Evolutionary conservation across 2,329 filamentous ascomycete species (phyloP).

Genomic region (Colletotrichum sp.): DNA sequence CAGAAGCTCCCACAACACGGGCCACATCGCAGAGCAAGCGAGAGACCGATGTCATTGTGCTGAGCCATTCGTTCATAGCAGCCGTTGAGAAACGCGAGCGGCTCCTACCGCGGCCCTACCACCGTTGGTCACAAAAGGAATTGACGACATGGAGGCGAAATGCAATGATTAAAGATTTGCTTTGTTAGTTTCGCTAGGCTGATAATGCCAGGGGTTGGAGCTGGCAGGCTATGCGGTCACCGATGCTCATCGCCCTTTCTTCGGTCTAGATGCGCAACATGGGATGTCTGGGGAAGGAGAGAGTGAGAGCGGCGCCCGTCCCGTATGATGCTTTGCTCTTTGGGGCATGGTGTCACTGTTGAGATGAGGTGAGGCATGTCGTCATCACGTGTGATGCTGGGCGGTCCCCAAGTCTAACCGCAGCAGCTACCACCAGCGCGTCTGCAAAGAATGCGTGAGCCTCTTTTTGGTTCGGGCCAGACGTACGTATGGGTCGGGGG

Average conservation of each 20-base stretch:
- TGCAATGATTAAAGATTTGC: neutral
- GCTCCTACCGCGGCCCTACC: neutral
- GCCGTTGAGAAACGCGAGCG: neutral
- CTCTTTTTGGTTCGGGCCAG: neutral
- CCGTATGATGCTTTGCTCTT: neutral
- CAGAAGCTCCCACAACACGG: neutral
- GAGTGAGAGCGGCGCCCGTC: neutral
- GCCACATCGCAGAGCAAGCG: neutral
- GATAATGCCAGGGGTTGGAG: neutral
- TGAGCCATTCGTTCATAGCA: neutral
- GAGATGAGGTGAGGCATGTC: slow-evolving; percentile 19
- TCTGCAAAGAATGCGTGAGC: neutral
- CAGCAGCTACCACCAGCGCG: neutral
- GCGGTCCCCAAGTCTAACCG: neutral
- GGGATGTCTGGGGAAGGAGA: neutral
- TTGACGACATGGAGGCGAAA: slow-evolving; percentile 3
- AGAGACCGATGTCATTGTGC: slow-evolving; percentile 9
- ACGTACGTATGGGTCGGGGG: neutral
- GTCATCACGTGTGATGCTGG: slow-evolving; percentile 20
- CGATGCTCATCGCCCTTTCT: neutral
- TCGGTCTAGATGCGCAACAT: neutral
- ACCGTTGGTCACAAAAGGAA: neutral
- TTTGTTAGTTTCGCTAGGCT: neutral
- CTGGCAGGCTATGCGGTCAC: slow-evolving; percentile 8
- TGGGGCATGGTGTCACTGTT: slow-evolving; percentile 1